Percentiles rank a stretch among this genome's conserved stretches.
phyloP scores from a whole-genome alignment of 208 protist species.

The Trypanosoma conorhini region DNA sequence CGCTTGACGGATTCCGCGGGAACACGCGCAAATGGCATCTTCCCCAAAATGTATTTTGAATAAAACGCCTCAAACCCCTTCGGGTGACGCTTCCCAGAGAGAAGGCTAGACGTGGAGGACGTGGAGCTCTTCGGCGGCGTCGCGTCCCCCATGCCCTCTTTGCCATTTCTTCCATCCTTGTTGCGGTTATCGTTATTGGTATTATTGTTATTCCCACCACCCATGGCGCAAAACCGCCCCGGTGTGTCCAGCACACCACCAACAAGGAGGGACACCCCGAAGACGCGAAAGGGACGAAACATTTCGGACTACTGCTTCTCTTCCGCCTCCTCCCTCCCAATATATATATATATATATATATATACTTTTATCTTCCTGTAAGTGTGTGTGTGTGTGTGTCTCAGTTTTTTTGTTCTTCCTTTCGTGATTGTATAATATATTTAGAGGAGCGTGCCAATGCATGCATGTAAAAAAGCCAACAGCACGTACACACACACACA shows the following conservation, averaged over 20 bases:
- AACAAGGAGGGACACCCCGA: not conserved
- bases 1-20: conserved; percentile 50
- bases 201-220: conserved; percentile 1
- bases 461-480: not conserved
- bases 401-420: not conserved
- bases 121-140: not conserved
- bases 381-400: not conserved
- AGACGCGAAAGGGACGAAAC: conserved; percentile 8
- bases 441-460: not conserved
- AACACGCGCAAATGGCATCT: conserved; percentile 38
- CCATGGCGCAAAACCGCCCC: conserved; percentile 9
- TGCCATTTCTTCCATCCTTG: not conserved
- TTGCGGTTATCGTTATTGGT: not conserved
- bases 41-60: conserved; percentile 40
- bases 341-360: no score
- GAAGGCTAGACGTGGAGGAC: not conserved
- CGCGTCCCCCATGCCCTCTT: not conserved
- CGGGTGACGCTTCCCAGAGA: conserved; percentile 34
- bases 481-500: not conserved
- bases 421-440: not conserved
- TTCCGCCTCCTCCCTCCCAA: not conserved
- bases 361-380: no score
- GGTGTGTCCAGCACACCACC: not conserved
- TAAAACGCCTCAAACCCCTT: conserved; percentile 80
- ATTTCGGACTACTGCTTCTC: not conserved